These are phyloP conservation scores for Kwoniella europaea DNA, from an alignment of 768 basidiomycete species.

Conservation along the genomic window DNA sequence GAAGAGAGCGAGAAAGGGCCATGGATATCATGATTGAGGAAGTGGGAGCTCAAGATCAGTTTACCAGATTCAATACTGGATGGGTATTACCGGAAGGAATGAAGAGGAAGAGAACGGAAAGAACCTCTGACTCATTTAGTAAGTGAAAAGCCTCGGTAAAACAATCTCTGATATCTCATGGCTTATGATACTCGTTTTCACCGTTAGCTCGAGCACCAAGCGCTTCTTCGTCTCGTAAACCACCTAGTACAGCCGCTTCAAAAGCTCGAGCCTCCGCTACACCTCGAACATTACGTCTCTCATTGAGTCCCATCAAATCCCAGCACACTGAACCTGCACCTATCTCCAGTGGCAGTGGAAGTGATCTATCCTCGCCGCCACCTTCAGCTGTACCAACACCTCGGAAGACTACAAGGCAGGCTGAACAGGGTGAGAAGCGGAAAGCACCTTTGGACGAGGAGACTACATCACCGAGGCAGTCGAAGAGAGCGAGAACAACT, in stretches of 20 bases:
- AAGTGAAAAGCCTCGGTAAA: background rate
- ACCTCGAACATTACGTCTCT: conserved; percentile 2
- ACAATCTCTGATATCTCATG: background rate
- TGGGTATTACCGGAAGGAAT: conserved; percentile 84
- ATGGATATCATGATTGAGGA: conserved; percentile 67
- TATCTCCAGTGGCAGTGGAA: conserved; percentile 2
- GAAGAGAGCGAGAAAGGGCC: conserved; percentile 38
- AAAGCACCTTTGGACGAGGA: conserved; percentile 1
- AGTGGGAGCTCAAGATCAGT: conserved; percentile 73
- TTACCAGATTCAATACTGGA: conserved; percentile 80
- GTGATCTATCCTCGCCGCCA: conserved; percentile 23
- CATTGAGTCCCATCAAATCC: conserved; percentile 14
- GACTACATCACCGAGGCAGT: background rate
- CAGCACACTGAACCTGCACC: background rate
- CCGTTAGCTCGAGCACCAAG: conserved; percentile 1
- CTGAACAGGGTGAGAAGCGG: background rate
- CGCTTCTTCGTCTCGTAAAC: conserved; percentile 13
- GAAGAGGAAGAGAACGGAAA: conserved; percentile 65
- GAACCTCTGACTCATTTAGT: conserved; percentile 55
- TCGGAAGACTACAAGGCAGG: background rate
- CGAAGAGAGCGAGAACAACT: conserved; percentile 3
- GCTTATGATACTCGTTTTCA: background rate
- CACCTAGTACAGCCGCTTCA: conserved; percentile 9
- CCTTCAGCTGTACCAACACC: conserved; percentile 22
- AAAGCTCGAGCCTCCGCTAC: conserved; percentile 8